A percentile compares a stretch with the other conserved stretches of the same genome.
Conservation (phyloP, 352 stramenopile species). For the Globisporangium megalacanthum region DNA sequence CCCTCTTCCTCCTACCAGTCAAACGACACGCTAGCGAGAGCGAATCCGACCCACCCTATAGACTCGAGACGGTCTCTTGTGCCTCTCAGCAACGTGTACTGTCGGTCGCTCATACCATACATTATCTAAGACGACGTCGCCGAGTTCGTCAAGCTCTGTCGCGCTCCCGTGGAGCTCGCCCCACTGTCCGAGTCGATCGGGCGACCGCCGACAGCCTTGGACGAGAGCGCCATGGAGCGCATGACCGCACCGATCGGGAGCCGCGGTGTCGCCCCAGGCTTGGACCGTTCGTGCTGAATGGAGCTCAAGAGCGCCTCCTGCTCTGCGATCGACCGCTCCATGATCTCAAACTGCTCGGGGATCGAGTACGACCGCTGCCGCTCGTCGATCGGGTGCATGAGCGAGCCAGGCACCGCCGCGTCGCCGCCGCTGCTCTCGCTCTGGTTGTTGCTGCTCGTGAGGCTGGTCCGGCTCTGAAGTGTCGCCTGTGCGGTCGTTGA, state of each 20-base stretch:
- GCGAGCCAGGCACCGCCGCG: neutral
- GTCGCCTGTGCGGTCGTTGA: neutral
- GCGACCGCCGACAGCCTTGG: neutral
- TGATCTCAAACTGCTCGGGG: slow-evolving; percentile 39
- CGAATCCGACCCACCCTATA: neutral
- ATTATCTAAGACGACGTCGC: neutral
- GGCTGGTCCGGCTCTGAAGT: no score
- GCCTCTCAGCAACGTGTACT: neutral
- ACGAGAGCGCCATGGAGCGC: slow-evolving; percentile 9
- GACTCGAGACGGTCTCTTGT: neutral
- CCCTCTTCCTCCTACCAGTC: neutral
- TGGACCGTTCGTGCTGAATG: slow-evolving; percentile 51
- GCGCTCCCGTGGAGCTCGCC: neutral
- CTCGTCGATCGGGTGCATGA: slow-evolving; percentile 13
- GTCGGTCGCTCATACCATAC: no score
- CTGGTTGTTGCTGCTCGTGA: neutral
- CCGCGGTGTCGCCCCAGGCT: slow-evolving; percentile 15
- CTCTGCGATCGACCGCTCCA: slow-evolving; percentile 61
- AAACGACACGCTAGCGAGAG: neutral
- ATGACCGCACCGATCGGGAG: slow-evolving; percentile 18
- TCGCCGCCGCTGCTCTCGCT: neutral
- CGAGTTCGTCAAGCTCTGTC: neutral
- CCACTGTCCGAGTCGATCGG: neutral
- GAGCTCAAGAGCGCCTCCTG: slow-evolving; percentile 55
- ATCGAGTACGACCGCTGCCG: slow-evolving; percentile 40